Evolutionary conservation across 225 moss, liverwort and hornwort species (phyloP).

Genomic region (Asterella californica): DNA sequence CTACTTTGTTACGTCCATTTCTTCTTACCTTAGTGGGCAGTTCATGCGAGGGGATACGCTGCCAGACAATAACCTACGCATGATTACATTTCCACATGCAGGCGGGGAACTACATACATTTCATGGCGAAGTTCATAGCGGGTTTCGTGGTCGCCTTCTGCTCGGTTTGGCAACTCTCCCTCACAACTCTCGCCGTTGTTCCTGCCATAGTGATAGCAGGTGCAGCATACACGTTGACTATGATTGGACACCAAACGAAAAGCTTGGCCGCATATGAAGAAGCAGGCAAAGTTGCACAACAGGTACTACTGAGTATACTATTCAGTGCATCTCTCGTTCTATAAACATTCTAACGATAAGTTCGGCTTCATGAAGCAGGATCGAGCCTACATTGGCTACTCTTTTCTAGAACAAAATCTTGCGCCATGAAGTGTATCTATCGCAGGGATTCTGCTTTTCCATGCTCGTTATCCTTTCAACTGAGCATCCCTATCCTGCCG

Average conservation of each 20-base stretch:
- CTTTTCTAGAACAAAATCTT: too few species aligned
- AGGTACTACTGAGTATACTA: constrained; percentile 22
- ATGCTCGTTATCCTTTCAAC: too few species aligned
- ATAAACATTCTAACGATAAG: too few species aligned
- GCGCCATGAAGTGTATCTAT: too few species aligned
- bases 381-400: too few species aligned
- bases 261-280: constrained; percentile 47
- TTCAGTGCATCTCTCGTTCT: too few species aligned
- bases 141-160: constrained; percentile 52
- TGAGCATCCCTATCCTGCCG: too few species aligned
- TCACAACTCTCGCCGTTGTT: constrained; percentile 48
- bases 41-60: background rate
- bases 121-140: constrained; percentile 50
- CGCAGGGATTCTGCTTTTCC: too few species aligned
- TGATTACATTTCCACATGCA: constrained; percentile 21
- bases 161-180: constrained; percentile 53
- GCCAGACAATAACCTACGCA: background rate
- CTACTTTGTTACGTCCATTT: too few species aligned
- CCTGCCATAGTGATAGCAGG: constrained; percentile 51
- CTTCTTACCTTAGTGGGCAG: background rate
- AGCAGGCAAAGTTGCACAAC: constrained; percentile 52
- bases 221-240: constrained; percentile 45
- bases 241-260: constrained; percentile 49
- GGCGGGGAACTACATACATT: constrained; percentile 55
- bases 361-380: too few species aligned